A percentile compares a stretch with the other conserved stretches of the same genome.
Evolutionary conservation across 768 basidiomycete species (phyloP).

Genomic region (Mycena venus): DNA sequence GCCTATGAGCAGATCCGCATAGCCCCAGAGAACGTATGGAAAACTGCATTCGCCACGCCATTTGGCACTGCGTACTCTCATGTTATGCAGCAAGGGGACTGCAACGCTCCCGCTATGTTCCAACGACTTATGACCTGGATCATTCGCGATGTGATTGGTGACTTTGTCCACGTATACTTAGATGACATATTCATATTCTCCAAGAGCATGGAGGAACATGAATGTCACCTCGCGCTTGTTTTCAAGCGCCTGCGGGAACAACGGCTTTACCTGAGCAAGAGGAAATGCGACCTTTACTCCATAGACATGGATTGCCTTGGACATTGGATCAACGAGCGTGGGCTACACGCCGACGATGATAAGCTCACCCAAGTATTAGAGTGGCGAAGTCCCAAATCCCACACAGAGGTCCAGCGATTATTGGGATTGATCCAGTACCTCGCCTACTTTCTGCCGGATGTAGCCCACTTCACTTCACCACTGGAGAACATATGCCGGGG

Average conservation of each 20-base stretch:
- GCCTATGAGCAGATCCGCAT: too few species aligned
- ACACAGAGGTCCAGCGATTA: background rate
- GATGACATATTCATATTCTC: slow-evolving; percentile 60
- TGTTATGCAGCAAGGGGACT: too few species aligned
- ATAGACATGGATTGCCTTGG: slow-evolving; percentile 6
- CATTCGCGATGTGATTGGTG: slow-evolving; percentile 52
- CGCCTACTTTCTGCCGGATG: background rate
- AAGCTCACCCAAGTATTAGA: background rate
- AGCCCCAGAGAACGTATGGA: too few species aligned
- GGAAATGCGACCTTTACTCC: slow-evolving; percentile 42
- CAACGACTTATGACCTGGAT: slow-evolving; percentile 49
- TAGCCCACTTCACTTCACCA: background rate
- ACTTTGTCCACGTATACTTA: slow-evolving; percentile 57
- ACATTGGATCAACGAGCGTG: slow-evolving; percentile 48
- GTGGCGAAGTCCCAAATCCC: background rate
- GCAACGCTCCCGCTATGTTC: too few species aligned
- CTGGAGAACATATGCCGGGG: background rate
- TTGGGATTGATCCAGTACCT: background rate
- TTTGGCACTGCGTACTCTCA: too few species aligned
- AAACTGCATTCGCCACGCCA: too few species aligned
- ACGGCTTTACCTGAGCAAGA: slow-evolving; percentile 46
- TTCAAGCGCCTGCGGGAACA: slow-evolving; percentile 43
- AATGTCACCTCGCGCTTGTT: slow-evolving; percentile 45
- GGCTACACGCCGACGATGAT: slow-evolving; percentile 44
- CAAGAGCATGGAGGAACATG: slow-evolving; percentile 52